Evolutionary conservation across 208 protist genomes (phyloP), one percentile per base, ranked within the genome.

Genomic region (Trypanosoma grayi): DNA sequence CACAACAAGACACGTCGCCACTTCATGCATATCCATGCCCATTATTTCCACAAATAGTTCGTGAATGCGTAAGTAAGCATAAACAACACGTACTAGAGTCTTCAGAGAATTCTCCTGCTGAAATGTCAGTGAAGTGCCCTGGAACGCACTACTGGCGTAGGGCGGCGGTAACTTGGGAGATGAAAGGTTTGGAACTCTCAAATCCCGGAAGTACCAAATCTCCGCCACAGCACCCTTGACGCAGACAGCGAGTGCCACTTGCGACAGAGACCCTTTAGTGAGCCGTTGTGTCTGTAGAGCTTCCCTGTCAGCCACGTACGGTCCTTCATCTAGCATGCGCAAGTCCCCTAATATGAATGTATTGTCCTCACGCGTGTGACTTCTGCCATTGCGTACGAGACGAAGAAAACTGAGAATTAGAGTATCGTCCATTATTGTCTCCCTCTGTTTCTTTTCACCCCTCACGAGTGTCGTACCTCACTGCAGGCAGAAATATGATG

Each of bases 51-150:
- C 7, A 60, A 47, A 71, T 33, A 71, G 27, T 41, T 71, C 57
- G 47, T 71, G 65, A 60, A 71, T 60, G 25, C 65, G 65, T 9
- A 71, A 24, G 46, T 71, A 71, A 3, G 65, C 65, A 71, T 60
- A 71, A 40, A 71, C 65, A 41, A 71, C 65, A 37, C 65, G 56
- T 46, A 64, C 57, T 7, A 71, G 33, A 16, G 37, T 71, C 13
- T 51, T 60, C 22, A 71, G 22, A 0, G 65, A 58, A 18, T 25
- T 25, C 28, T 59, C 47, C 33, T 59, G 40, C 20, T 59, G 31
- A 7, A 53, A 55, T 3, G 45, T 60, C 50, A 62, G 4, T 14
- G 47, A 24, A 54, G 60, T 4, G 28, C 41, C 39, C 10, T 62
- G 45, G 16, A 9, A 40, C 1, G 16, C 31, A 34, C 31, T 34